Evolutionary conservation across 2,329 filamentous ascomycete species (phyloP).

Genomic region (Shiraia sp.): DNA sequence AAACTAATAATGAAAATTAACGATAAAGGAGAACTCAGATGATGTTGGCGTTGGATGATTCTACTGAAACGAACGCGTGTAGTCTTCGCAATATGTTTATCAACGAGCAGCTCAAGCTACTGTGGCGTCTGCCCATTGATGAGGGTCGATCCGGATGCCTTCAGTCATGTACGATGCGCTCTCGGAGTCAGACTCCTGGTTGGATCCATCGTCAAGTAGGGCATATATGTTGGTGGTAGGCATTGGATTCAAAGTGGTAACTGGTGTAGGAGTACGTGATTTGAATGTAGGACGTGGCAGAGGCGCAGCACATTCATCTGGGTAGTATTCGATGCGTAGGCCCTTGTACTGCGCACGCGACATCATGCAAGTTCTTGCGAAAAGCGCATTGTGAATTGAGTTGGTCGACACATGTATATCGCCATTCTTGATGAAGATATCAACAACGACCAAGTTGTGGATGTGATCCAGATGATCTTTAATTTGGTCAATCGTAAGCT

Average conservation of each 20-base stretch:
- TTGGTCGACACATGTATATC: slow-evolving; percentile 75
- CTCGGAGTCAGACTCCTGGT: slow-evolving; percentile 31
- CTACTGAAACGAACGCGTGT: neutral
- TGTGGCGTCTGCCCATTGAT: slow-evolving; percentile 24
- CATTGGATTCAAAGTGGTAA: slow-evolving; percentile 16
- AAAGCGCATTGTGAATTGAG: slow-evolving; percentile 74
- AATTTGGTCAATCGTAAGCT: slow-evolving; percentile 66
- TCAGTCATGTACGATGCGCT: slow-evolving; percentile 24
- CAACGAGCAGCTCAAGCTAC: slow-evolving; percentile 15
- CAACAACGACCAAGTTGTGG: slow-evolving; percentile 74
- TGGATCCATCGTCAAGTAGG: slow-evolving; percentile 32
- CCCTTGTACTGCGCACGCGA: slow-evolving; percentile 67
- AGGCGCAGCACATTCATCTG: slow-evolving; percentile 72
- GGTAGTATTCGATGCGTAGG: slow-evolving; percentile 70
- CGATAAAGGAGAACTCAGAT: too few relatives aligned
- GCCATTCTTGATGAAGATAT: slow-evolving; percentile 60
- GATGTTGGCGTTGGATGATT: neutral
- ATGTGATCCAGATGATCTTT: slow-evolving; percentile 80
- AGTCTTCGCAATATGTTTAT: neutral
- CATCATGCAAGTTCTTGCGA: slow-evolving; percentile 79
- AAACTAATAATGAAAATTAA: too few relatives aligned
- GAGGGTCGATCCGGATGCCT: slow-evolving; percentile 21
- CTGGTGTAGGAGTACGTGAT: slow-evolving; percentile 7
- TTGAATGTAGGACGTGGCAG: slow-evolving; percentile 43
- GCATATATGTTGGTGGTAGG: slow-evolving; percentile 37